A percentile compares a stretch with the other conserved stretches of the same genome.
phyloP scores from a whole-genome alignment of 352 stramenopile genomes.

The Phytophthora kernoviae region DNA sequence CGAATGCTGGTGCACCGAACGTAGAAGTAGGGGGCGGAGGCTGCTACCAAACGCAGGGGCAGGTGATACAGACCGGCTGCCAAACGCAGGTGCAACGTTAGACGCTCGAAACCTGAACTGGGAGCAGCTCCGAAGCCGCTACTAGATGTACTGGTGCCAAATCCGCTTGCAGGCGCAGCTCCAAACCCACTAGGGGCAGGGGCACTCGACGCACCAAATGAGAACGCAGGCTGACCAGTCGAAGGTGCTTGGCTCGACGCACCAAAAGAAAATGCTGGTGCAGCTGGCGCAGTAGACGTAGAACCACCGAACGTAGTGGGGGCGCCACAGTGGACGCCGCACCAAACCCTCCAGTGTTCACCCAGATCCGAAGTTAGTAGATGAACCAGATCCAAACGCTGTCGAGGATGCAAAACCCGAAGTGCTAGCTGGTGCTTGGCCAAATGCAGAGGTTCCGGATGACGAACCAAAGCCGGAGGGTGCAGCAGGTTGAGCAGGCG shows the following conservation, averaged over 20 bases:
- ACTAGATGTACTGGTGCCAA: constrained; percentile 28
- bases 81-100: constrained; percentile 35
- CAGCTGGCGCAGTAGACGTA: constrained; percentile 28
- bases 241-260: constrained; percentile 33
- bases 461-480: constrained; percentile 35
- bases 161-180: constrained; percentile 26
- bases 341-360: constrained; percentile 36
- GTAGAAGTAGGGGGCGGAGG: constrained; percentile 28
- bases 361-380: constrained; percentile 43
- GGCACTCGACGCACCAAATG: constrained; percentile 40
- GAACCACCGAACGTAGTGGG: constrained; percentile 43
- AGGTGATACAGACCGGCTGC: constrained; percentile 25
- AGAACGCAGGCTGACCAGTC: constrained; percentile 35
- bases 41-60: constrained; percentile 28
- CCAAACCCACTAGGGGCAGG: constrained; percentile 21
- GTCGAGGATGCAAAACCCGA: constrained; percentile 48
- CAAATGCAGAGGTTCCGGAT: constrained; percentile 30
- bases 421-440: constrained; percentile 30
- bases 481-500: constrained; percentile 20
- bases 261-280: constrained; percentile 48
- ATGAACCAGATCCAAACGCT: constrained; percentile 38
- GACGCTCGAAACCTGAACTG: constrained; percentile 38
- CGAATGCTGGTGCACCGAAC: constrained; percentile 35
- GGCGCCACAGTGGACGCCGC: constrained; percentile 19
- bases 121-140: constrained; percentile 25